A percentile compares a stretch with the other conserved stretches of the same genome.
Evolutionary conservation across 257 asterid genomes (phyloP).

Genomic region (Cynanchum wilfordii): DNA sequence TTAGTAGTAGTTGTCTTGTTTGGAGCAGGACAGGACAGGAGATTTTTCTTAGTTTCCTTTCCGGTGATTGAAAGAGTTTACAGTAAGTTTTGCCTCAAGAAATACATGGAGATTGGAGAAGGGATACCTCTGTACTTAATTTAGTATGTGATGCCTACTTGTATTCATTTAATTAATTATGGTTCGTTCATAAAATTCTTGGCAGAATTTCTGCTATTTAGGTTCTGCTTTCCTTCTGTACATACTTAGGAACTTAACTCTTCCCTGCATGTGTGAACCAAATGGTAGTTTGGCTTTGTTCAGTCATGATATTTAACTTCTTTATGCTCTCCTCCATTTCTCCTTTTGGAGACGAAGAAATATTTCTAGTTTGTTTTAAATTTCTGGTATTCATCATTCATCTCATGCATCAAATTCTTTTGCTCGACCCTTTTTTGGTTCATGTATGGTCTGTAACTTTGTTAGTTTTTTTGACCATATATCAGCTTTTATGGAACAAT

Average conservation of each 20-base stretch:
- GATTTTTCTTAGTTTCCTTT: not conserved
- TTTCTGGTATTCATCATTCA: not conserved
- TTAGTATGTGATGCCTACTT: not conserved
- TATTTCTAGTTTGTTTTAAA: not conserved
- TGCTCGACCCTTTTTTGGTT: not conserved
- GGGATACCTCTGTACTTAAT: not conserved
- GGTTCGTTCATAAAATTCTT: not conserved
- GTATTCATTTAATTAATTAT: not conserved
- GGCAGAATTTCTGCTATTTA: not conserved
- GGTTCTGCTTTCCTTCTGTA: not conserved
- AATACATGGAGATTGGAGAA: not conserved
- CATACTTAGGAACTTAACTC: not conserved
- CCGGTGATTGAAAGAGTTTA: not conserved
- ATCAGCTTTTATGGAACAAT: not conserved
- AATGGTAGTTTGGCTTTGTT: not conserved
- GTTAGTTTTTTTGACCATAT: not conserved
- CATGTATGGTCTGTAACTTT: not conserved
- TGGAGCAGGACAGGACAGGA: not conserved
- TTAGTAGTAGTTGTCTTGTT: not conserved
- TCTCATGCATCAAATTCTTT: not conserved
- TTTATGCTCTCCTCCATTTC: not conserved
- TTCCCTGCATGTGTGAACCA: not conserved
- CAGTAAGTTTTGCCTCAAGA: not conserved
- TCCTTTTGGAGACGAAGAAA: not conserved
- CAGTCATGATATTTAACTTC: not conserved